phyloP scores from a whole-genome alignment of 768 basidiomycete genomes.

The Agrocybe pediades region DNA sequence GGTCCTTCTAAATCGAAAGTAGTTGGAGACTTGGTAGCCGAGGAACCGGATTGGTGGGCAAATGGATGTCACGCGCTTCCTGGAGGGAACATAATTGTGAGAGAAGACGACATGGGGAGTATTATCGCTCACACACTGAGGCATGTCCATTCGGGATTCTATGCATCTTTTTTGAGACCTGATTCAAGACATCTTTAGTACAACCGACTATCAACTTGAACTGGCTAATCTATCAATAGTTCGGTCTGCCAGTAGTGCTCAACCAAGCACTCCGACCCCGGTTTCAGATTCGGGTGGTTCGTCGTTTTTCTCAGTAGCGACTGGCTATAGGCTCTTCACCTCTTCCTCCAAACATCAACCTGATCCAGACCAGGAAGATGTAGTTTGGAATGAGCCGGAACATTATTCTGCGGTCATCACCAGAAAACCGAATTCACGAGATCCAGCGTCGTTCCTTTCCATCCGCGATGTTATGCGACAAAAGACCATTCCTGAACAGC shows the following conservation, averaged over 20 bases:
- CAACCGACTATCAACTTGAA: constrained; percentile 58
- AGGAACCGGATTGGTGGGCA: constrained; percentile 71
- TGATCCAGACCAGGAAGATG: constrained; percentile 63
- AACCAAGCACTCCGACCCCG: constrained; percentile 22
- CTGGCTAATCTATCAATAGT: constrained; percentile 38
- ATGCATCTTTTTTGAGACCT: not conserved
- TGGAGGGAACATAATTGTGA: constrained; percentile 64
- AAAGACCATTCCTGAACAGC: constrained; percentile 35
- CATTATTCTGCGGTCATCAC: constrained; percentile 59
- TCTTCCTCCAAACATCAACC: constrained; percentile 39
- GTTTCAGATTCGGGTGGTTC: constrained; percentile 33
- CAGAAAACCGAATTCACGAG: constrained; percentile 64
- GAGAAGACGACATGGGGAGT: constrained; percentile 77
- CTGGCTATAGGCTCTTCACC: constrained; percentile 52
- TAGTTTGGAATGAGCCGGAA: constrained; percentile 63
- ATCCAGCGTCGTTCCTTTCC: constrained; percentile 56
- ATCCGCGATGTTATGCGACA: constrained; percentile 65
- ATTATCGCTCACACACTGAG: constrained; percentile 78
- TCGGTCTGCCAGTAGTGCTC: constrained; percentile 23
- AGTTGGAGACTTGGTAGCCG: constrained; percentile 28
- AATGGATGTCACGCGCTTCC: constrained; percentile 63
- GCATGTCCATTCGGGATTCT: constrained; percentile 35
- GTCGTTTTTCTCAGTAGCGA: constrained; percentile 50
- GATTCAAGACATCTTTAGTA: constrained; percentile 36
- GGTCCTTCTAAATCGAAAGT: constrained; percentile 19